Evolutionary conservation across 108 stramenopile genomes (phyloP).

Genomic region (Cyclotella kingstonii): DNA sequence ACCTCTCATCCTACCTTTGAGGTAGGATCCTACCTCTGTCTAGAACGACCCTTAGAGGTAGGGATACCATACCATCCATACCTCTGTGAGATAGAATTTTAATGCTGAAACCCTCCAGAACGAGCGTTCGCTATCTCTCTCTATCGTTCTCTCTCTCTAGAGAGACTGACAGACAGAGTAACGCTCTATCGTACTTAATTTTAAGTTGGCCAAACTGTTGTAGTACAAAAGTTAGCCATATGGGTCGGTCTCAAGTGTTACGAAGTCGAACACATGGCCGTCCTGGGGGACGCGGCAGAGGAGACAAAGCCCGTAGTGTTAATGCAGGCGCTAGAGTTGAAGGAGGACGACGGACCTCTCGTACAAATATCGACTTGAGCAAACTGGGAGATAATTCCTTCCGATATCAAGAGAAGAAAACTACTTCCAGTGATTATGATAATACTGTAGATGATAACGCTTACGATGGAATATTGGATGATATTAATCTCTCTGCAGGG

Average conservation of each 20-base stretch:
- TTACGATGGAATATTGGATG: constrained; percentile 10
- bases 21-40: too few species aligned
- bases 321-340: too few species aligned
- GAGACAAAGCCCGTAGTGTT: neutral
- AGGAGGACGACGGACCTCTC: neutral
- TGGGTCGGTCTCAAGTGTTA: constrained; percentile 10
- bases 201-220: too few species aligned
- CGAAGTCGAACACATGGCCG: constrained; percentile 13
- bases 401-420: neutral
- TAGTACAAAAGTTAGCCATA: neutral
- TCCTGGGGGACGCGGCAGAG: constrained; percentile 5
- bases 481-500: neutral
- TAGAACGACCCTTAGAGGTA: too few species aligned
- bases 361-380: neutral
- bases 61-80: too few species aligned
- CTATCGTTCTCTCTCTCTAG: too few species aligned
- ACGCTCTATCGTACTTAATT: too few species aligned
- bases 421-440: neutral
- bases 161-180: too few species aligned
- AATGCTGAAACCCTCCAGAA: too few species aligned
- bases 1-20: too few species aligned
- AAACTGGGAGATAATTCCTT: constrained; percentile 11
- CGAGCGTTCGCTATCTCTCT: too few species aligned
- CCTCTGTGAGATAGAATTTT: too few species aligned
- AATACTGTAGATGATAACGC: neutral